Base-by-base conservation (phyloP, 768 basidiomycete species). In the Kwoniella sp. region DNA sequence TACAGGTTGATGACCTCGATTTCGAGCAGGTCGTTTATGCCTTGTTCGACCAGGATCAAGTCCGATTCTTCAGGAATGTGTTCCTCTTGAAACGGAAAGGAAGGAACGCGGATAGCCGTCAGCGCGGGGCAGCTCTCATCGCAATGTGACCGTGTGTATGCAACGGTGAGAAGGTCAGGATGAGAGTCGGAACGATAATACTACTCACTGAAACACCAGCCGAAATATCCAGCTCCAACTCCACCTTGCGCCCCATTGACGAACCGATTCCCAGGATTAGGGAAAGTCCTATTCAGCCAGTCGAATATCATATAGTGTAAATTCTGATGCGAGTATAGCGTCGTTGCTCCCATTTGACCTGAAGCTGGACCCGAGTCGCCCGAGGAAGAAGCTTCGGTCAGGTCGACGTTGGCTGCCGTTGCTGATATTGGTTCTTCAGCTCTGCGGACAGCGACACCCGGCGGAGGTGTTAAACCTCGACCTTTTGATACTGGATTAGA, bases 271-370 rank as follows among this genome's bases (percentile, higher is more conserved):
- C 68, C 66, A 9, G 61, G 53, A 45, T 72, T 66, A 2, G 76
- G 78, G 50, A 77, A 79, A 1, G 71, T 70, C 2, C 15, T 25
- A 54, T 76, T 76, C n/a, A 79, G 63, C 65, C 70, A 79, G 29
- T 76, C 67, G 37, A 77, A 79, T 11, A 79, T 72, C 31, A 71
- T 65, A 12, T 69, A 61, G 59, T 79, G 78, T 37, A 79, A 25
- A 65, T 79, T 79, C 28, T 77, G 70, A 3, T 73, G 73, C 17
- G 75, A 74, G 55, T 79, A 77, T 8, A 76, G 67, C 4, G 74
- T 76, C 13, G 59, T 57, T 3, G 70, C 70, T 55, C 72, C 72
- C 17, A 70, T 26, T 29, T 67, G 66, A 12, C 47, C 30, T 38
- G 41, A 11, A n/a, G 22, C 28, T 12, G 22, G 20, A 23, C 31